These are phyloP conservation scores for Rauvolfia tetraphylla DNA, from an alignment of 257 asterid genomes.

Conservation along the genomic window DNA sequence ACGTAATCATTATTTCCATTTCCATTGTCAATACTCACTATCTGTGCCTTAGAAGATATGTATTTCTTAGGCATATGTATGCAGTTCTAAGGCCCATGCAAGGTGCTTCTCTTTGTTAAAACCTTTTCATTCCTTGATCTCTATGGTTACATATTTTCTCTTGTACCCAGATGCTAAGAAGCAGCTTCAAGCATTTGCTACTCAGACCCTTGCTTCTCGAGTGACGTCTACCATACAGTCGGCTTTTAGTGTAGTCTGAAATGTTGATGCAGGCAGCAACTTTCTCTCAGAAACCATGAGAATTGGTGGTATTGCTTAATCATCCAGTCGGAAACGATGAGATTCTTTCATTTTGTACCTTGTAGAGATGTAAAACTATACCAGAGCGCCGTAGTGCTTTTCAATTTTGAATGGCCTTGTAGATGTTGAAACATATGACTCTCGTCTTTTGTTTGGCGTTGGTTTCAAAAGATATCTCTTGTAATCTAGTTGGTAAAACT, in stretches of 20 bases:
- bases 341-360: conserved; percentile 18
- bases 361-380: conserved; percentile 15
- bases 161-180: conserved; percentile 85
- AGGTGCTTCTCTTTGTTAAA: background rate
- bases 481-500: background rate
- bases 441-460: background rate
- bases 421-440: conserved; percentile 15
- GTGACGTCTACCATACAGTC: conserved; percentile 83
- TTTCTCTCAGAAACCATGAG: conserved; percentile 6
- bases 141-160: background rate
- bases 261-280: conserved; percentile 14
- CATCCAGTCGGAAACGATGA: conserved; percentile 12
- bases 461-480: background rate
- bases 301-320: conserved; percentile 13
- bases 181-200: conserved; percentile 93
- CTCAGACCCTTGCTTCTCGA: conserved; percentile 86
- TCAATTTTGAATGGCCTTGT: conserved; percentile 9
- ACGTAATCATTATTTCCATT: background rate
- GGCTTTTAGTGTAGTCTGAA: conserved; percentile 78
- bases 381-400: conserved; percentile 13
- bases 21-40: background rate
- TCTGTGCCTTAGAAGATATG: background rate
- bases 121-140: background rate
- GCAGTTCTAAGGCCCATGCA: background rate
- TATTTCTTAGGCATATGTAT: background rate